These are phyloP conservation scores for Russula abietina DNA, from an alignment of 768 basidiomycete genomes.

Conservation along the genomic window DNA sequence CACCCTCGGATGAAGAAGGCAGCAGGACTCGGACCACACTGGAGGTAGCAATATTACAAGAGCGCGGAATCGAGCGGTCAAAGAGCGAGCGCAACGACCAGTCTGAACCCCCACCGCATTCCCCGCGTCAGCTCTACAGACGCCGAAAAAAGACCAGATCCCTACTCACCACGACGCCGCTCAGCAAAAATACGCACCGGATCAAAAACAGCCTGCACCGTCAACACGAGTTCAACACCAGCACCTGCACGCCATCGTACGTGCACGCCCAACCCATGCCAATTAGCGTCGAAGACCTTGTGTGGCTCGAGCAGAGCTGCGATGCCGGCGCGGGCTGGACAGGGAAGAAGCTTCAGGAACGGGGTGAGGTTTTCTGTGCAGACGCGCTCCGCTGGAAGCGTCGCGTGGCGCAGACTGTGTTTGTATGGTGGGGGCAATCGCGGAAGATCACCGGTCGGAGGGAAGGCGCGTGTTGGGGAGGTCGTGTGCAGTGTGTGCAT, in stretches of 20 bases:
- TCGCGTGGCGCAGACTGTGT: conserved; percentile 60
- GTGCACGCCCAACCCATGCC: conserved; percentile 84
- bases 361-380: conserved; percentile 98
- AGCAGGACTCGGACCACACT: conserved; percentile 50
- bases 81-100: conserved; percentile 71
- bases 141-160: background rate
- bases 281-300: conserved; percentile 80
- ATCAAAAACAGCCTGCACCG: conserved; percentile 73
- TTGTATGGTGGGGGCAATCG: conserved; percentile 34
- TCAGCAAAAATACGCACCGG: conserved; percentile 54
- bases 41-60: conserved; percentile 64
- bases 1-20: conserved; percentile 27
- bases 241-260: conserved; percentile 48
- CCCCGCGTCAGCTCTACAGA: background rate
- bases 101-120: conserved; percentile 38
- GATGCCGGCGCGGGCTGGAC: conserved; percentile 82
- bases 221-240: conserved; percentile 60
- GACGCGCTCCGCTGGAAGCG: conserved; percentile 78
- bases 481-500: conserved; percentile 73
- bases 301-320: conserved; percentile 81
- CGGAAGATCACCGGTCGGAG: conserved; percentile 8
- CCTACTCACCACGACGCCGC: conserved; percentile 48
- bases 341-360: conserved; percentile 90
- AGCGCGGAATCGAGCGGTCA: conserved; percentile 51
- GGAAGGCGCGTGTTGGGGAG: conserved; percentile 45